Evolutionary conservation across 1,284 basidiomycete genomes (phyloP), one percentile per base, ranked within the genome.

Genomic region (Filobasidium uniguttulatum): DNA sequence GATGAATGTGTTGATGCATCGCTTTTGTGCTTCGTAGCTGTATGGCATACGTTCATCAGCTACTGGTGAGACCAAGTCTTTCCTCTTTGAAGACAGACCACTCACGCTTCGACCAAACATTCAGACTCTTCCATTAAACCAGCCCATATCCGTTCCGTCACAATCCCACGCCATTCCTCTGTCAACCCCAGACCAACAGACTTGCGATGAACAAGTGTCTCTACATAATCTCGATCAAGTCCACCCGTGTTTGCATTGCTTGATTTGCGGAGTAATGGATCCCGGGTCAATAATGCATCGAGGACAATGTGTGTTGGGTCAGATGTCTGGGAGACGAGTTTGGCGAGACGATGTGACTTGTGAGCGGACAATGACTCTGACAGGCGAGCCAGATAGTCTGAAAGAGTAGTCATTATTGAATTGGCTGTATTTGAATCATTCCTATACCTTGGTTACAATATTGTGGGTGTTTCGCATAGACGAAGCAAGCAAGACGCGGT

Each of bases 21-120:
- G 26, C 29, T 43, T 43, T 29, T 43, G 40, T 10, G 40, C 26
- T 26, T 26, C 26, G 26, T 43, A 43, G 40, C 40, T 43, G 38
- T n/a, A n/a, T 33, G 31, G 40, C 7, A 20, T 19, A 26, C 17
- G 20, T 23, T 17, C 15, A 37, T 33, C 35, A 17, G 20, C 35
- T 19, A n/a, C 35, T 3, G 40, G 22, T 3, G 23, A 43, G 22
- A n/a, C 9, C n/a, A n/a, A n/a, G n/a, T n/a, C n/a, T n/a, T n/a
- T n/a, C n/a, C n/a, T n/a, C n/a, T n/a, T n/a, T n/a, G n/a, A n/a
- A 14, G 26, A 14, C 22, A 12, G 19, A 14, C 15, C 12, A 43
- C 40, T 26, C 23, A 43, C 40, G 40, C 40, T n/a, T 43, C 40
- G 40, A 43, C 29, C 40, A 23, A 43, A 28, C 19, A 15, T 20